phyloP scores from a whole-genome alignment of 306 rosid species.

The Dalbergia oliveri region DNA sequence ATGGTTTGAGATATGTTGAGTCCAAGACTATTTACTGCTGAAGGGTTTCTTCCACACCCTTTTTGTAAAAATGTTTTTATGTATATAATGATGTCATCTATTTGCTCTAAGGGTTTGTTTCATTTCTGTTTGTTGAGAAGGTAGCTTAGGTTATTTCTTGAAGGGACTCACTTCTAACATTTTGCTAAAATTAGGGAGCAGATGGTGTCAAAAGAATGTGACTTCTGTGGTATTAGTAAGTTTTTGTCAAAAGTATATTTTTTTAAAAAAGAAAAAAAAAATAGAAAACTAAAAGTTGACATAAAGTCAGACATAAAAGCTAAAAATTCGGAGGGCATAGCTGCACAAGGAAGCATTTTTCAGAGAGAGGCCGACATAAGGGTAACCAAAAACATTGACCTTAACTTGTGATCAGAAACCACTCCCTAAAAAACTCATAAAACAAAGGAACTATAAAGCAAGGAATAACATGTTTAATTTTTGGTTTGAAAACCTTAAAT shows the following conservation, averaged over 20 bases:
- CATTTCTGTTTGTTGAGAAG: slow-evolving; percentile 5
- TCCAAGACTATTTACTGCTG: slow-evolving; percentile 6
- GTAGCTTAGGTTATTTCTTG: background rate
- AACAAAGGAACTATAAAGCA: no score
- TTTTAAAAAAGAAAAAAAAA: background rate
- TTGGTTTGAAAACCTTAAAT: no score
- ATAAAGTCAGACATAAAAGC: background rate
- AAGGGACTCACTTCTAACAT: no score
- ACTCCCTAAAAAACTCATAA: background rate
- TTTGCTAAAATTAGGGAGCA: background rate
- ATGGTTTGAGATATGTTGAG: slow-evolving; percentile 17
- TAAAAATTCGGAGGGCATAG: background rate
- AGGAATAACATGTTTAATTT: no score
- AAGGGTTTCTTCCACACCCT: slow-evolving; percentile 19
- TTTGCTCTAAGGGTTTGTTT: slow-evolving; percentile 10
- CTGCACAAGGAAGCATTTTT: background rate
- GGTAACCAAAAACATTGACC: background rate
- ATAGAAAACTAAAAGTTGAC: background rate
- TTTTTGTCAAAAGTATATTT: background rate
- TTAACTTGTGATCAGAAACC: background rate
- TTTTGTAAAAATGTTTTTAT: background rate
- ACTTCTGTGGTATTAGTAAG: background rate
- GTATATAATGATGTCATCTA: background rate
- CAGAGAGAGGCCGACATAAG: background rate
- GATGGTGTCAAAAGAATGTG: background rate